Conservation (phyloP, 352 stramenopile genomes). For the Phytophthora agathidicida region DNA sequence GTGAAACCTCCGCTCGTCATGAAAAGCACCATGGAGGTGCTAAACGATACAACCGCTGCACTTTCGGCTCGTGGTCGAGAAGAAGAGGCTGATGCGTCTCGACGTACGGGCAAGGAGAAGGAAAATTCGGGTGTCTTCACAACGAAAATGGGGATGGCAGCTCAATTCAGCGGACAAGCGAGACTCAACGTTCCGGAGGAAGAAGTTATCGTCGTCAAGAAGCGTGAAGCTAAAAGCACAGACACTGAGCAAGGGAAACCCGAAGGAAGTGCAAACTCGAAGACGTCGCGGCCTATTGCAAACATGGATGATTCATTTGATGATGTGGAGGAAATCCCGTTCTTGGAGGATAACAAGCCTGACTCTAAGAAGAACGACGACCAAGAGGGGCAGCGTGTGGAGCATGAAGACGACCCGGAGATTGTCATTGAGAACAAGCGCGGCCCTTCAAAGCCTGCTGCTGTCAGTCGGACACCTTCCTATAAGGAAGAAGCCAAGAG, state of each 20-base stretch:
- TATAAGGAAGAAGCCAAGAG: slow-evolving; percentile 21
- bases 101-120: slow-evolving; percentile 13
- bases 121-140: slow-evolving; percentile 29
- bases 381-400: slow-evolving; percentile 20
- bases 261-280: slow-evolving; percentile 20
- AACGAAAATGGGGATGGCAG: slow-evolving; percentile 50
- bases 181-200: slow-evolving; percentile 69
- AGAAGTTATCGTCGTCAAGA: slow-evolving; percentile 75
- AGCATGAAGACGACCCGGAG: slow-evolving; percentile 54
- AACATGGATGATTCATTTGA: slow-evolving; percentile 71
- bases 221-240: slow-evolving; percentile 46
- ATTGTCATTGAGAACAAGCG: slow-evolving; percentile 69
- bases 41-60: slow-evolving; percentile 61
- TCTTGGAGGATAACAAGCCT: slow-evolving; percentile 62
- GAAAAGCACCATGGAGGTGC: slow-evolving; percentile 76
- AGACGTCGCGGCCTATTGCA: slow-evolving; percentile 10
- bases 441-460: slow-evolving; percentile 32
- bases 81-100: slow-evolving; percentile 21
- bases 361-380: slow-evolving; percentile 40
- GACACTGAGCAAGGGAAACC: slow-evolving; percentile 30
- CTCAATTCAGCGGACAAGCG: slow-evolving; percentile 57
- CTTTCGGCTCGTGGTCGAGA: slow-evolving; percentile 41
- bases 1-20: slow-evolving; percentile 43
- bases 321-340: slow-evolving; percentile 82
- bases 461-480: neutral